A percentile compares a stretch with the other conserved stretches of the same genome.
Evolutionary conservation across 2,329 filamentous ascomycete species (phyloP).

Genomic region (Balansia obtecta): DNA sequence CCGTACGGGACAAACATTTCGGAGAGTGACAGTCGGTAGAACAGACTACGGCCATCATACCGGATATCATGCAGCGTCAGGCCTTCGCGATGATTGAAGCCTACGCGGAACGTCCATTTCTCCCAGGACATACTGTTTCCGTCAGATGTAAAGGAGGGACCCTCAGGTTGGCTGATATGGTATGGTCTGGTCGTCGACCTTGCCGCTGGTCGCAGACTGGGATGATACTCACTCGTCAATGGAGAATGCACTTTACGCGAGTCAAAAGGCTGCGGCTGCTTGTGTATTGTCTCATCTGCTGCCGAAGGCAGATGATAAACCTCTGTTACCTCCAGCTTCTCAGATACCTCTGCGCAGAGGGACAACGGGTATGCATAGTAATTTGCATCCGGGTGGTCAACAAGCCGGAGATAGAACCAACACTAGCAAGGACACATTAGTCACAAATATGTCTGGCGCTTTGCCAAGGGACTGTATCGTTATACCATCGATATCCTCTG

Average conservation of each 20-base stretch:
- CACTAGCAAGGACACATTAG: slow-evolving; percentile 18
- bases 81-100: slow-evolving; percentile 59
- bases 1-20: slow-evolving; percentile 43
- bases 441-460: slow-evolving; percentile 32
- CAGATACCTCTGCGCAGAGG: slow-evolving; percentile 17
- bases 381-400: slow-evolving; percentile 36
- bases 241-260: background rate
- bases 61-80: slow-evolving; percentile 55
- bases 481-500: background rate
- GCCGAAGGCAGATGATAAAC: too few species aligned
- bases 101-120: slow-evolving; percentile 56
- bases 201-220: slow-evolving; percentile 12
- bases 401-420: slow-evolving; percentile 21
- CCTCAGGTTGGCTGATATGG: slow-evolving; percentile 57
- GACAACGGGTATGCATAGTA: slow-evolving; percentile 43
- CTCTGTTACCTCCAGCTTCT: too few species aligned
- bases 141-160: slow-evolving; percentile 49
- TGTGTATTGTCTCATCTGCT: too few species aligned
- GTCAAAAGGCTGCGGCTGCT: too few species aligned
- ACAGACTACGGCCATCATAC: slow-evolving; percentile 51
- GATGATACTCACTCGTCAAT: slow-evolving; percentile 20
- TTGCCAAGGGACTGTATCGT: slow-evolving; percentile 9
- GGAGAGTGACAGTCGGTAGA: slow-evolving; percentile 28
- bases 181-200: slow-evolving; percentile 23
- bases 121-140: slow-evolving; percentile 43